A percentile compares a stretch with the other conserved stretches of the same genome.
Evolutionary conservation across 805 yeast genomes (phyloP).

Genomic region (Candida wancherniae): DNA sequence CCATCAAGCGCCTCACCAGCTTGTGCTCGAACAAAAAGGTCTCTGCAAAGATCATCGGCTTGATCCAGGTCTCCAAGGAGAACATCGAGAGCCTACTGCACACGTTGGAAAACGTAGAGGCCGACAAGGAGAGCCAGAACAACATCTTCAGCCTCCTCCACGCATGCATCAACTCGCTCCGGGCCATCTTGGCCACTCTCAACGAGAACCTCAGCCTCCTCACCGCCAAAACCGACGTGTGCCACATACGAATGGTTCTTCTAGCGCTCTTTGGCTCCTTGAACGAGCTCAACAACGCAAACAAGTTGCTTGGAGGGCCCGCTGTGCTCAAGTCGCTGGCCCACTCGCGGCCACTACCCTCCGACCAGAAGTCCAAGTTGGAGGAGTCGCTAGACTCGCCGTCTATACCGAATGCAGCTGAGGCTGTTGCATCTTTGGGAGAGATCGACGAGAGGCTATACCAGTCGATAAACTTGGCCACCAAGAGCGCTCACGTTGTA

Average conservation of each 20-base stretch:
- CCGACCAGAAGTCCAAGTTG: constrained; percentile 7
- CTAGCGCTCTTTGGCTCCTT: constrained; percentile 50
- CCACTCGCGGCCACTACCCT: neutral
- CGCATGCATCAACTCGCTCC: constrained; percentile 43
- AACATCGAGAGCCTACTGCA: constrained; percentile 56
- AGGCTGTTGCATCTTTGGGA: constrained; percentile 16
- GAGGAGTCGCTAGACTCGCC: constrained; percentile 10
- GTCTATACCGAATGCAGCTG: constrained; percentile 9
- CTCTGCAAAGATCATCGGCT: constrained; percentile 49
- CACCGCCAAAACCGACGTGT: constrained; percentile 55
- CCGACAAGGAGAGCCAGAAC: constrained; percentile 27
- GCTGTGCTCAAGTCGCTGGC: neutral
- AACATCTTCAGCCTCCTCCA: constrained; percentile 28
- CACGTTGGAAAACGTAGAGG: constrained; percentile 46
- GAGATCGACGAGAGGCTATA: constrained; percentile 67
- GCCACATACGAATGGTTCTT: constrained; percentile 41
- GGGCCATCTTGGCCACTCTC: constrained; percentile 44
- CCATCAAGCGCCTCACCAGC: constrained; percentile 51
- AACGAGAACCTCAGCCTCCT: constrained; percentile 45
- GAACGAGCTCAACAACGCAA: constrained; percentile 65
- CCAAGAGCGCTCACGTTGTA: constrained; percentile 69
- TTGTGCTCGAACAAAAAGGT: constrained; percentile 54
- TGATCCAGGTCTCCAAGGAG: constrained; percentile 47
- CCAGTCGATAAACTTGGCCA: constrained; percentile 57
- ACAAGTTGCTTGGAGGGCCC: constrained; percentile 31